Base-by-base conservation (phyloP, 805 yeast species). In the Candida broadrunensis region DNA sequence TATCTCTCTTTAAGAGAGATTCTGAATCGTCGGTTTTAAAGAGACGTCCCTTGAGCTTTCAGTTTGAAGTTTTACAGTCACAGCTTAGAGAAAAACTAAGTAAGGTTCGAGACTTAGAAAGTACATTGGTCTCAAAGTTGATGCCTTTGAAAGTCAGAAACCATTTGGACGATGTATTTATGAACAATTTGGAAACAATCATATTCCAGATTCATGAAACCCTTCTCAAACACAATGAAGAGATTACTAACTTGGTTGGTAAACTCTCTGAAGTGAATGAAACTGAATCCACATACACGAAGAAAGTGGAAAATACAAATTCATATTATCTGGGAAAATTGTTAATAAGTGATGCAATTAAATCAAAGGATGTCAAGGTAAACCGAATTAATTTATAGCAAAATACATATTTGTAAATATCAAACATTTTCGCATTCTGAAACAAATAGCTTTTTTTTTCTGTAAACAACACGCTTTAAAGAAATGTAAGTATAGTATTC, bases 131-230 rank as follows among this genome's bases (percentile, higher is more conserved):
- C 23, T 40, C 49, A 18, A 49, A 49, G 33, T 42, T 70, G 49
- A 54, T 69, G 44, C 67, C 71, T 1, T 46, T 68, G 8, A 67
- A 67, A 38, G 63, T 66, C 2, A 53, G 49, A 33, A 36, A 46
- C 5, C 38, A 45, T 13, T 33, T 51, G 2, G 48, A 51, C 24
- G 51, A 51, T 8, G 39, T 48, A 4, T 43, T 54, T 15, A 42
- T 58, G 13, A 48, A 46, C 5, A 61, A 58, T 38, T 48, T 64
- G 39, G 67, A 62, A 37, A 46, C 48, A 32, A 55, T 63, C 2
- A 51, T 63, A 2, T 63, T 47, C 38, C 60, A 21, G 24, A 21
- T 21, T 21, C 24, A 21, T 21, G 24, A 21, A 21, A 21, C 24
- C 9, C 24, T 21, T 21, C 9, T 21, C 24, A 21, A 21, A 9